phyloP scores from a whole-genome alignment of 2,329 filamentous ascomycete genomes.

The Davidsoniella eucalypti region DNA sequence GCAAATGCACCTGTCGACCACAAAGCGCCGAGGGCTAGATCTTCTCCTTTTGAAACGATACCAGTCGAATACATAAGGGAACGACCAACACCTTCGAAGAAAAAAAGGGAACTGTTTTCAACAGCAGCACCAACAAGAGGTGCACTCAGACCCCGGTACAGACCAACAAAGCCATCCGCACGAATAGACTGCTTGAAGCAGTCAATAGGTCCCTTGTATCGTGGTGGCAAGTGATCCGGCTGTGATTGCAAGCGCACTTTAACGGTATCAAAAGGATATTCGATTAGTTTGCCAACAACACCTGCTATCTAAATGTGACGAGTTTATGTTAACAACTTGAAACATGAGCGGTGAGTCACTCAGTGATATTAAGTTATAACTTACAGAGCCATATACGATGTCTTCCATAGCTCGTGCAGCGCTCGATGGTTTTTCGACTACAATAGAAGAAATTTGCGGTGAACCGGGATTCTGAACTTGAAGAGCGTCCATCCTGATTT shows the following conservation, averaged over 20 bases:
- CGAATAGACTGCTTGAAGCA: constrained; percentile 79
- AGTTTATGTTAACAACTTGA: neutral
- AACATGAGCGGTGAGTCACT: too few species aligned
- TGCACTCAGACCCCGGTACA: constrained; percentile 87
- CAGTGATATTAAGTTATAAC: constrained; percentile 18
- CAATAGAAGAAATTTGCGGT: neutral
- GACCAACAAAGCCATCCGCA: constrained; percentile 58
- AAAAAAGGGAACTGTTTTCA: constrained; percentile 84
- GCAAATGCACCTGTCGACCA: constrained; percentile 70
- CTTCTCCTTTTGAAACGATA: constrained; percentile 32
- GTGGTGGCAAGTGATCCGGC: constrained; percentile 63
- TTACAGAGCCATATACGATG: constrained; percentile 70
- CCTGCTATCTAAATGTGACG: constrained; percentile 48
- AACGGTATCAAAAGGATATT: constrained; percentile 97
- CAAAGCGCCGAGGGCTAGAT: constrained; percentile 58
- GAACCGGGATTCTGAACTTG: neutral
- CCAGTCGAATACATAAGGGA: constrained; percentile 42
- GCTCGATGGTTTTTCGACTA: constrained; percentile 24
- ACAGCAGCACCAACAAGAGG: constrained; percentile 80
- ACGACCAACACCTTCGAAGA: constrained; percentile 68
- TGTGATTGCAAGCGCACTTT: constrained; percentile 97
- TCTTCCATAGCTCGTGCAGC: constrained; percentile 44
- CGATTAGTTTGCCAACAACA: constrained; percentile 84
- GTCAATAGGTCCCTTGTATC: constrained; percentile 75
- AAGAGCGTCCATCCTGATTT: constrained; percentile 4